Evolutionary conservation across 2,329 filamentous ascomycete genomes (phyloP), one percentile per base, ranked within the genome.

Genomic region (Biscogniauxia sp.): DNA sequence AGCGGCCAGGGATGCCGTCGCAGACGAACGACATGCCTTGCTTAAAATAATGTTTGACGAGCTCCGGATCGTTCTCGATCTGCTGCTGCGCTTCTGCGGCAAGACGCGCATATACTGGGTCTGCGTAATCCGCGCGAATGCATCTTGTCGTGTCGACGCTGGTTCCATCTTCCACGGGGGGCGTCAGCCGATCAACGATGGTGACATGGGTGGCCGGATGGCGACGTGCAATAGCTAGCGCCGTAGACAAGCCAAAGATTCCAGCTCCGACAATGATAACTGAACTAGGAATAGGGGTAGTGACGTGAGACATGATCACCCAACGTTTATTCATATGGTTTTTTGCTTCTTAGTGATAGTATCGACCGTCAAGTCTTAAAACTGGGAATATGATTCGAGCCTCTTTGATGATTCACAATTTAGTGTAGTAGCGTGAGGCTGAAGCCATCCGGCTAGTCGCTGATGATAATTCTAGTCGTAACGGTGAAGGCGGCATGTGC

Each of bases 81-180:
- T 19, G 49, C 6, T 13, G 49, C 20, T 51, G 49, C 13, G 54
- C 15, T 20, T 56, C 54, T 17, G 25, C 32, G 8, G 54, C 54
- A 8, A 56, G 32, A 17, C 20, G 8, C n/a, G 41, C 20, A n/a
- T 56, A 56, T 11, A 56, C 15, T 2, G 32, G 32, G 20, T 56
- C 54, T 20, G 32, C 32, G 25, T 56, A 56, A n/a, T 56, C 54
- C 11, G 54, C 32, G 41, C 54, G 54, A 20, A 56, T 50, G 54
- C n/a, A 20, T 45, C 54, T 45, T 20, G 54, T 49, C n/a, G 41
- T 56, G 20, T 56, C 54, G 3, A 56, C 54, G 11, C 32, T 49
- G 20, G 54, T 28, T 15, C 54, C 54, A 20, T 56, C 54, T 20
- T 17, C 8, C 2, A 56, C 54, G 2, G 54, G 54, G 17, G 54